Evolutionary conservation across 805 yeast genomes (phyloP).

Genomic region (Komagataella mondaviorum): DNA sequence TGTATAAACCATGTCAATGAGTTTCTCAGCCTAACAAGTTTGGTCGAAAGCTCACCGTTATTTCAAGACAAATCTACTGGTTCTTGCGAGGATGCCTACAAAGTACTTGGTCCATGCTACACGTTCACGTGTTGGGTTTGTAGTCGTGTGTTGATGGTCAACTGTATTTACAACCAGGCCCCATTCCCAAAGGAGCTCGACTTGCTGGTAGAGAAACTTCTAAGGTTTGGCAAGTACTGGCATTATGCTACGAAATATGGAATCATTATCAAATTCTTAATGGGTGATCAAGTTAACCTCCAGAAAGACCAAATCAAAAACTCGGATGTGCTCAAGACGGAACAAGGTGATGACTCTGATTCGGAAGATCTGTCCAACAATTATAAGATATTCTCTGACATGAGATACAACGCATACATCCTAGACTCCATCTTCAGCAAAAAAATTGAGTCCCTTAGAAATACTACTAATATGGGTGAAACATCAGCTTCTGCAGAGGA

Average conservation of each 20-base stretch:
- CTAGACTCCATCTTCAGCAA: constrained; percentile 14
- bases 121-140: constrained; percentile 20
- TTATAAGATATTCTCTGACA: constrained; percentile 18
- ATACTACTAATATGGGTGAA: neutral
- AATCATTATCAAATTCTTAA: constrained; percentile 12
- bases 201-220: constrained; percentile 8
- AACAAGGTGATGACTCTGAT: constrained; percentile 11
- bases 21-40: neutral
- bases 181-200: constrained; percentile 3
- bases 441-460: constrained; percentile 7
- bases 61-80: neutral
- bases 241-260: constrained; percentile 12
- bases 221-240: constrained; percentile 12
- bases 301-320: constrained; percentile 3
- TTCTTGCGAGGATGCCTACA: neutral
- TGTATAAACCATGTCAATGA: constrained; percentile 6
- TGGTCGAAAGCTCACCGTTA: neutral
- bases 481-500: neutral
- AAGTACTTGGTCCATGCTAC: constrained; percentile 16
- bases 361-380: constrained; percentile 10
- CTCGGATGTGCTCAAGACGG: neutral
- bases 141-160: constrained; percentile 18
- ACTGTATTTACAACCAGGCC: constrained; percentile 9
- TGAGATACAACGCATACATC: constrained; percentile 15
- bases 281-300: constrained; percentile 10